These are phyloP conservation scores for Penstemon newberryi DNA, from an alignment of 257 asterid genomes.

Conservation along the genomic window DNA sequence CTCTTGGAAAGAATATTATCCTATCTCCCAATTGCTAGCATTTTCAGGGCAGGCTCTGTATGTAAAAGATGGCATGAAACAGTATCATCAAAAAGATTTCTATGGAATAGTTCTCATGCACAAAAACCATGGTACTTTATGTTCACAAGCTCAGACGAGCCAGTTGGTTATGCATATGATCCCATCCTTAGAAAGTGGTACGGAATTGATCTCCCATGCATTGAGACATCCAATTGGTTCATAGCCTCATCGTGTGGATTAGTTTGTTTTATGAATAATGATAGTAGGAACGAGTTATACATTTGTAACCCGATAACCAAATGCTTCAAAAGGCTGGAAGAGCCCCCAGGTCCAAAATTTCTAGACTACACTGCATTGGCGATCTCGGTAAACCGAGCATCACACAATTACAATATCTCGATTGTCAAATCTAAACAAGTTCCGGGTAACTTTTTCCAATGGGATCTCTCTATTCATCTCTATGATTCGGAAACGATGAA, in stretches of 20 bases:
- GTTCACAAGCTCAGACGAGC: conserved; percentile 91
- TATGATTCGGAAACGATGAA: conserved; percentile 56
- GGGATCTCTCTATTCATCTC: conserved; percentile 81
- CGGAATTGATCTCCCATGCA: conserved; percentile 74
- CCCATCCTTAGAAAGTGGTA: conserved; percentile 80
- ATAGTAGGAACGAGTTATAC: conserved; percentile 63
- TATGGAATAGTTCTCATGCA: conserved; percentile 58
- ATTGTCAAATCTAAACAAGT: conserved; percentile 83
- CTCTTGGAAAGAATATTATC: conserved; percentile 78
- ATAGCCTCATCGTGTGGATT: conserved; percentile 78
- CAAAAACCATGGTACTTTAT: conserved; percentile 96
- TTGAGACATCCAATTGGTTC: conserved; percentile 71
- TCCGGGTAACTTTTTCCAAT: conserved; percentile 71
- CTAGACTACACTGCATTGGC: conserved; percentile 84
- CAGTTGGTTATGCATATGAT: conserved; percentile 80
- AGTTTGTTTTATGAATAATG: conserved; percentile 88
- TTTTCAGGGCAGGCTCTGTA: conserved; percentile 77
- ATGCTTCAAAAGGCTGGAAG: conserved; percentile 43
- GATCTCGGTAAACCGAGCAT: conserved; percentile 43
- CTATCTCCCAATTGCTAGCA: conserved; percentile 75
- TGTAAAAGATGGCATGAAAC: conserved; percentile 86
- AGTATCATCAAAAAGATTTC: conserved; percentile 67
- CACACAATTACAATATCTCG: conserved; percentile 49
- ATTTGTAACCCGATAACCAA: conserved; percentile 83
- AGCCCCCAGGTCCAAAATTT: conserved; percentile 67